phyloP scores from a whole-genome alignment of 345 rosid genomes.

The Anastatica hierochuntica region DNA sequence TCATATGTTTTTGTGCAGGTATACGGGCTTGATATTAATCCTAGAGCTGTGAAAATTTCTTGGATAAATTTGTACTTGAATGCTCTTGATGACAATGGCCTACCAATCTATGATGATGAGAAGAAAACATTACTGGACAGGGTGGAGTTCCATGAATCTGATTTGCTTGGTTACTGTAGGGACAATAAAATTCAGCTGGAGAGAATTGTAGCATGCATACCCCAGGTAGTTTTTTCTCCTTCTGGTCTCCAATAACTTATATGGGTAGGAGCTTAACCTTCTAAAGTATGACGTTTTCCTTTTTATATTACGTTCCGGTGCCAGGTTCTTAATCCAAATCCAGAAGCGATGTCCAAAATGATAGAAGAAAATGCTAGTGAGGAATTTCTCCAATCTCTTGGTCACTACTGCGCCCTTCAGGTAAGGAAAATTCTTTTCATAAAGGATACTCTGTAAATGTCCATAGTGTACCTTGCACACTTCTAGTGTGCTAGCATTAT shows the following conservation, averaged over 20 bases:
- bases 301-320: slow-evolving; percentile 12
- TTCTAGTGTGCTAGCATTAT: too few relatives aligned
- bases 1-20: slow-evolving; percentile 48
- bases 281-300: not conserved
- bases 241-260: not conserved
- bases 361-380: slow-evolving; percentile 95
- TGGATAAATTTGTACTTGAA: slow-evolving; percentile 90
- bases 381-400: slow-evolving; percentile 76
- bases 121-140: slow-evolving; percentile 89
- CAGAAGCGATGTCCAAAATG: slow-evolving; percentile 95
- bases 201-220: slow-evolving; percentile 96
- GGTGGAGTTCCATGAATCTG: slow-evolving; percentile 93
- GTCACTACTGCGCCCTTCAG: slow-evolving; percentile 98
- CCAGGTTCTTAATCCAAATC: slow-evolving; percentile 97
- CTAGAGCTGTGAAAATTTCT: slow-evolving; percentile 83
- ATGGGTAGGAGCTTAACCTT: not conserved
- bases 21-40: slow-evolving; percentile 93
- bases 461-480: slow-evolving; percentile 5
- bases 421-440: slow-evolving; percentile 24
- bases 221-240: slow-evolving; percentile 52
- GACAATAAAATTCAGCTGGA: slow-evolving; percentile 69
- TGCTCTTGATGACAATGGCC: slow-evolving; percentile 84
- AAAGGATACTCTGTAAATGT: not conserved
- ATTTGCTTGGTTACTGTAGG: slow-evolving; percentile 72
- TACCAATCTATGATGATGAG: slow-evolving; percentile 67